A percentile compares a stretch with the other conserved stretches of the same genome.
phyloP scores from a whole-genome alignment of 2,329 filamentous ascomycete species.

The Botrytis porri region DNA sequence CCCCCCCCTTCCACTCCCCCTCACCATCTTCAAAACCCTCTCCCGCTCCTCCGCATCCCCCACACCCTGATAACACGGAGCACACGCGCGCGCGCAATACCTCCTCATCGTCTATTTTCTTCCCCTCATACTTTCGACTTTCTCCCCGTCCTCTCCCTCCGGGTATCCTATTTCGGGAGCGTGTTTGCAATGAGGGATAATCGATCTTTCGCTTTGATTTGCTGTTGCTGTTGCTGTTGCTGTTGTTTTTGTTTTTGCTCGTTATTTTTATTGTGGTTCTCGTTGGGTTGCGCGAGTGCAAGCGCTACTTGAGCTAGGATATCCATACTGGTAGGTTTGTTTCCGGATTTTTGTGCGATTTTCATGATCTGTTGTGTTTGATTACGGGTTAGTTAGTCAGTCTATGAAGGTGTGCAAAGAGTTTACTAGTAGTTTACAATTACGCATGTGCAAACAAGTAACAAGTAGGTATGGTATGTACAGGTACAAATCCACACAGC shows the following conservation, averaged over 20 bases:
- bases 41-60: too few relatives aligned
- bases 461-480: not conserved
- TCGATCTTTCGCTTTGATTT: not conserved
- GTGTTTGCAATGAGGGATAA: too few relatives aligned
- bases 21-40: too few relatives aligned
- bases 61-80: too few relatives aligned
- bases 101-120: too few relatives aligned
- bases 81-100: too few relatives aligned
- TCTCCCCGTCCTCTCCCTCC: too few relatives aligned
- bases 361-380: not conserved
- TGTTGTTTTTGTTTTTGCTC: not conserved
- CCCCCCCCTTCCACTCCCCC: too few relatives aligned
- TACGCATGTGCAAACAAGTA: not conserved
- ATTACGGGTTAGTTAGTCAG: not conserved
- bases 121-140: too few relatives aligned
- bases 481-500: not conserved
- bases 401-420: not conserved
- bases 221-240: not conserved
- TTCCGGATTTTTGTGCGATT: not conserved
- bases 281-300: accelerated
- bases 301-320: not conserved
- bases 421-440: not conserved
- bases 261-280: accelerated
- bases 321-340: too few relatives aligned
- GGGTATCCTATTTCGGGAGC: not conserved